Evolutionary conservation across 176 grass and related monocot genomes (phyloP), one percentile per base, ranked within the genome.

Genomic region (Rhynchospora breviuscula): DNA sequence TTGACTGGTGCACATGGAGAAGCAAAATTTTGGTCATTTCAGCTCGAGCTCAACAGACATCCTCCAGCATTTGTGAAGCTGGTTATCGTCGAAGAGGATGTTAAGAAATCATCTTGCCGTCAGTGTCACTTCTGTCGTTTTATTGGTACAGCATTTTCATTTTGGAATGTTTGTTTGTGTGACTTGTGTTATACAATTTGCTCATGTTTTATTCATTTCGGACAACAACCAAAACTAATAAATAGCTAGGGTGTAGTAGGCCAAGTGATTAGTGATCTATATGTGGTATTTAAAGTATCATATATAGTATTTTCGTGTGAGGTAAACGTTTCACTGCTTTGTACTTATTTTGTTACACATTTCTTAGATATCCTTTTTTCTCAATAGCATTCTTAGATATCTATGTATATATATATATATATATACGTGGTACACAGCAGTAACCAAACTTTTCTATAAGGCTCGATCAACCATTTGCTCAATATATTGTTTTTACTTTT

Each of bases 21-120:
- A 65, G 78, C 86, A 85, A 85, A 79, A 81, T 91, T 88, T 81
- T 92, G 89, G 88, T 95, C 89, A 23, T 98, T 98, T 89, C 91
- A 93, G 78, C 86, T 93, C 8, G 88, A 95, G 88, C 88, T 93
- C 52, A 88, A 85, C 77, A 89, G 75, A 80, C 92, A 93, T 84
- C 90, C 90, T 10, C 92, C 85, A 0, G 89, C 88, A 54, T 82
- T 88, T 44, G 77, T 93, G 44, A 85, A 86, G 85, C 66, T 93
- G 84, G 88, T 98, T 73, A 76, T 98, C 47, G 85, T 95, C 31
- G 93, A 98, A 87, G 95, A 95, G 86, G 88, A 89, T 21, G 96
- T 90, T 51, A 91, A 33, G 40, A 86, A 75, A n/a, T 95, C 86
- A 53, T 81, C 83, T 11, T 80, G 79, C 47, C 89, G 35, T 70